Conservation (phyloP, 768 basidiomycete species). For the Boletus insuetus region DNA sequence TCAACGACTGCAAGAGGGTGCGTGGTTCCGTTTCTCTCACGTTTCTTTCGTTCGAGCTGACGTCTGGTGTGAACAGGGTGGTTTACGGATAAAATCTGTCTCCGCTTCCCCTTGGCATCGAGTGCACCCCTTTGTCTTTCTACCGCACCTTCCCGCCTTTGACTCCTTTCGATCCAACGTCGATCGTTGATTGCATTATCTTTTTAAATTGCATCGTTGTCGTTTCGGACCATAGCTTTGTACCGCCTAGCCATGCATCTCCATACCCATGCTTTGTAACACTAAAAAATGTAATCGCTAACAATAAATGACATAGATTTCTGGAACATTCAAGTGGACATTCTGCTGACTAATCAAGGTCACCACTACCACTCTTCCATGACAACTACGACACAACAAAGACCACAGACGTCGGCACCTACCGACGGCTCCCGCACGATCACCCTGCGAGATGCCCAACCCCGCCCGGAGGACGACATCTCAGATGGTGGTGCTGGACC, state of each 20-base stretch:
- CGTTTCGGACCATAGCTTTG: conserved; percentile 22
- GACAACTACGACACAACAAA: conserved; percentile 24
- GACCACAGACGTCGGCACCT: conserved; percentile 41
- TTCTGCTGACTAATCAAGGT: conserved; percentile 21
- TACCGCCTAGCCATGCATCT: conserved; percentile 25
- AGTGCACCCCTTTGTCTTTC: conserved; percentile 12
- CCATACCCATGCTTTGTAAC: conserved; percentile 27
- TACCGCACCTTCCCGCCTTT: neutral
- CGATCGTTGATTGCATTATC: conserved; percentile 28
- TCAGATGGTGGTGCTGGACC: conserved; percentile 14
- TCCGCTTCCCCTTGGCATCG: neutral
- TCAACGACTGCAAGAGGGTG: conserved; percentile 74
- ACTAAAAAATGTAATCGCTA: conserved; percentile 23
- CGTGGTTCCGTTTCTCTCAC: conserved; percentile 30
- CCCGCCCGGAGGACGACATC: conserved; percentile 23
- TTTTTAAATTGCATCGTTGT: conserved; percentile 23
- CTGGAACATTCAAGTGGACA: neutral
- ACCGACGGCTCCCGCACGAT: conserved; percentile 55
- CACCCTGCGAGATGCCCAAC: conserved; percentile 41
- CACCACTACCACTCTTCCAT: neutral
- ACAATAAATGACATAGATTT: conserved; percentile 15
- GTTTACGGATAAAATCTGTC: conserved; percentile 39
- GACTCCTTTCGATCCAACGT: conserved; percentile 18
- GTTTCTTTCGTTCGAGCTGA: conserved; percentile 3
- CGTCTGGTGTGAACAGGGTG: conserved; percentile 29